Conservation (phyloP, 768 basidiomycete species). For the Trametes gibbosa region DNA sequence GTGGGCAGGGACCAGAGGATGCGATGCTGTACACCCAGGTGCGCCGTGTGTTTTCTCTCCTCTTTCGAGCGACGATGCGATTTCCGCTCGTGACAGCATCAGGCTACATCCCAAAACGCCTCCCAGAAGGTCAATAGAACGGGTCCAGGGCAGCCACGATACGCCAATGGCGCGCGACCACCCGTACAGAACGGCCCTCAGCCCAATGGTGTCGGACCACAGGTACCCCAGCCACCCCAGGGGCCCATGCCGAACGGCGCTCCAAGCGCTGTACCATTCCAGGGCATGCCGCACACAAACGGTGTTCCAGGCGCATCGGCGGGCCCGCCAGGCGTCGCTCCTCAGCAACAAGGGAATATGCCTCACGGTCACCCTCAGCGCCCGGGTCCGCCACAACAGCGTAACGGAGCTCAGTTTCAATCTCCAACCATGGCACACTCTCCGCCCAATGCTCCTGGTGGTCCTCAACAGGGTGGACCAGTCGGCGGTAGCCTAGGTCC, state of each 20-base stretch:
- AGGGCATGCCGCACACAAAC: conserved; percentile 36
- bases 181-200: conserved; percentile 23
- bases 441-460: conserved; percentile 44
- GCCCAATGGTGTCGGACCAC: conserved; percentile 32
- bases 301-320: conserved; percentile 37
- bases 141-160: conserved; percentile 1
- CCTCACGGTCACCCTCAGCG: conserved; percentile 24
- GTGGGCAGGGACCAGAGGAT: conserved; percentile 62
- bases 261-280: conserved; percentile 17
- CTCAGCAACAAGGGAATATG: neutral
- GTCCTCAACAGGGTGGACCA: conserved; percentile 32
- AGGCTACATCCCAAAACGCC: conserved; percentile 21
- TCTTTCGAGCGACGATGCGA: conserved; percentile 21
- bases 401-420: conserved; percentile 53
- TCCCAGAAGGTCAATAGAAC: conserved; percentile 24
- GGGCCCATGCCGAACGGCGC: conserved; percentile 23
- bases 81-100: conserved; percentile 23
- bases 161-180: conserved; percentile 15
- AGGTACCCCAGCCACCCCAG: neutral
- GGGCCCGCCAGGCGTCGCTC: conserved; percentile 4
- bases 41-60: conserved; percentile 26
- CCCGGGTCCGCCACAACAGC: conserved; percentile 40
- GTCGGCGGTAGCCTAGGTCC: conserved; percentile 44
- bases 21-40: conserved; percentile 72
- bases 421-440: conserved; percentile 67